Conservation (phyloP, 1,284 basidiomycete species). For the Malassezia equina region DNA sequence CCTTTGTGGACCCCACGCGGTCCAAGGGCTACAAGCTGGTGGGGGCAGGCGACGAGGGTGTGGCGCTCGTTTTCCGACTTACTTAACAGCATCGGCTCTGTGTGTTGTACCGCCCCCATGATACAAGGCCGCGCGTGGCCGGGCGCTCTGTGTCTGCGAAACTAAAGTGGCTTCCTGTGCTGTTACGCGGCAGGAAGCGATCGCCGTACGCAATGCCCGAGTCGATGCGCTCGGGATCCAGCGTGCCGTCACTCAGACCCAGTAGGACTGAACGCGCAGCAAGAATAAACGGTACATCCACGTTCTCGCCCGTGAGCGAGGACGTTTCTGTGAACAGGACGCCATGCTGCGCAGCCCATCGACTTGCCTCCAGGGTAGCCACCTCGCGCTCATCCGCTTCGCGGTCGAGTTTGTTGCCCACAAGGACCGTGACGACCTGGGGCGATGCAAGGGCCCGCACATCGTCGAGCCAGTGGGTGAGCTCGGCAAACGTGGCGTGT, state of each 20-base stretch:
- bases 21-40: slow-evolving; percentile 41
- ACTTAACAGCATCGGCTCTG: slow-evolving; percentile 49
- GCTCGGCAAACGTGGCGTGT: slow-evolving; percentile 59
- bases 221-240: slow-evolving; percentile 85
- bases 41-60: slow-evolving; percentile 46
- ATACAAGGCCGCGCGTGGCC: background rate
- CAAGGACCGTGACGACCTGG: slow-evolving; percentile 76
- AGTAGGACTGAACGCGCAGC: slow-evolving; percentile 79
- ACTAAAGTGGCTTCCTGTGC: background rate
- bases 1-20: slow-evolving; percentile 24
- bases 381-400: slow-evolving; percentile 81
- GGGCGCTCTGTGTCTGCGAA: background rate
- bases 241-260: slow-evolving; percentile 78
- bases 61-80: slow-evolving; percentile 54
- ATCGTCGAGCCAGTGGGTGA: slow-evolving; percentile 80
- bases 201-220: slow-evolving; percentile 95
- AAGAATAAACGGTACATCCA: slow-evolving; percentile 82
- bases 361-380: slow-evolving; percentile 81
- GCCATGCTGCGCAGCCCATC: slow-evolving; percentile 87
- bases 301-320: slow-evolving; percentile 81
- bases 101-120: background rate
- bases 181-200: background rate
- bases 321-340: slow-evolving; percentile 73
- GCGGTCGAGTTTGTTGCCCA: slow-evolving; percentile 88
- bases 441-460: slow-evolving; percentile 75